Conservation (phyloP, 2,329 filamentous ascomycete species). For the Cryphonectria carpinicola region DNA sequence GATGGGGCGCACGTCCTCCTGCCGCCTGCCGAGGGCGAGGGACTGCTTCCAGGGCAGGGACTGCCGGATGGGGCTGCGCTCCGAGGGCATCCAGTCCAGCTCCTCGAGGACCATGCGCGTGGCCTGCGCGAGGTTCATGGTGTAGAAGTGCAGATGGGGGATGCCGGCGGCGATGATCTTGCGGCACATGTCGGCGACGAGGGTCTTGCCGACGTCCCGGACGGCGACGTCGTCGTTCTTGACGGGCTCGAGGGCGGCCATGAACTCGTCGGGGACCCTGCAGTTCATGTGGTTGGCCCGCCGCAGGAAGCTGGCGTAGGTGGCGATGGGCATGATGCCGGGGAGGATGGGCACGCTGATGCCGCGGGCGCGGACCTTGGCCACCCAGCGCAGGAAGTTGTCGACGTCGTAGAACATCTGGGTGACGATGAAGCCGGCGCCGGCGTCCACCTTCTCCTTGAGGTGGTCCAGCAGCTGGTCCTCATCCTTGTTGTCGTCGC, state of each 20-base stretch:
- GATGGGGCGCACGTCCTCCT: conserved; percentile 95
- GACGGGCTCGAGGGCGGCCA: conserved; percentile 81
- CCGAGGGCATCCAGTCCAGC: conserved; percentile 77
- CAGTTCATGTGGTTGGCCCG: conserved; percentile 91
- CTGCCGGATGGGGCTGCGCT: conserved; percentile 79
- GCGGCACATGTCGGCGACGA: conserved; percentile 89
- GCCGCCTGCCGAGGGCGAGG: conserved; percentile 82
- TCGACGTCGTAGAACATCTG: conserved; percentile 99
- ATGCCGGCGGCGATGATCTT: conserved; percentile 83
- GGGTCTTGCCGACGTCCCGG: conserved; percentile 81
- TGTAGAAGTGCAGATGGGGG: conserved; percentile 94
- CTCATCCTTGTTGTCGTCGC: conserved; percentile 88
- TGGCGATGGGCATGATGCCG: conserved; percentile 94
- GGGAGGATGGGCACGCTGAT: conserved; percentile 75
- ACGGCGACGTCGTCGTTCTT: conserved; percentile 97
- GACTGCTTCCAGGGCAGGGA: conserved; percentile 97
- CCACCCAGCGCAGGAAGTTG: conserved; percentile 90
- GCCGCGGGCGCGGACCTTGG: conserved; percentile 81
- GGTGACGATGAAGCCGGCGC: conserved; percentile 91
- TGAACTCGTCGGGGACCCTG: conserved; percentile 80
- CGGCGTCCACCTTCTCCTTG: conserved; percentile 96
- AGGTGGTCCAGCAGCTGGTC: conserved; percentile 86
- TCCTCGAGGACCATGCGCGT: conserved; percentile 94
- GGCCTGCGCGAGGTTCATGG: conserved; percentile 96
- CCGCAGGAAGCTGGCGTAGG: conserved; percentile 89